Evolutionary conservation across 495 filamentous ascomycete genomes (phyloP), one percentile per base, ranked within the genome.

Genomic region (Cladorrhinum samala): DNA sequence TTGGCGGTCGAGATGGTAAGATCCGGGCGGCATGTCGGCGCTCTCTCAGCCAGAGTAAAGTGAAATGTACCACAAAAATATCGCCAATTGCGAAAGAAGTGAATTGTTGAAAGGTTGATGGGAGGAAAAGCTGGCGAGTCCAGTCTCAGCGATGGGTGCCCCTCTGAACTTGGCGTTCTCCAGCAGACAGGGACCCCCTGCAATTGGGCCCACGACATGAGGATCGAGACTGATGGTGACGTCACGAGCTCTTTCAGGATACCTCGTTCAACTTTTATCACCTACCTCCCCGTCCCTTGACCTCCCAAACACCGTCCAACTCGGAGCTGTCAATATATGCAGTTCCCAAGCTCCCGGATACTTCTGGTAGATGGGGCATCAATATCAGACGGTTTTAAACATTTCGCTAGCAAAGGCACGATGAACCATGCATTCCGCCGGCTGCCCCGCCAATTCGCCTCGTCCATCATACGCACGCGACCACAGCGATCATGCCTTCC

Each of bases 361-460:
- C 11, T 33, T 33, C 5, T 33, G 27, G 38, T 54, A 1, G 17
- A 20, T 27, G n/a, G n/a, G n/a, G n/a, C n/a, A n/a, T 11, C 27
- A 33, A 33, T 33, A 33, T 33, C 27, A 11, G 27, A 33, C 27
- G 27, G 11, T 33, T 33, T 6, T 33, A 33, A 6, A 33, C 27
- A 33, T 5, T 6, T 33, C 5, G 6, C 27, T 33, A 5, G 6
- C 11, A 18, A 49, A 45, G 39, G 21, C 53, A 50, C 51, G 13
- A 66, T 66, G 63, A 64, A 57, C 50, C 36, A 55, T 52, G 52
- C 47, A 36, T 50, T 58, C 44, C 20, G 52, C 39, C 56, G 54
- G 42, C 52, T 64, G 11, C 55, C 39, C 25, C 25, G 50, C 50
- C 63, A 49, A 20, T 25, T 61, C 39, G 47, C 21, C 16, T 30